Evolutionary conservation across 352 stramenopile genomes (phyloP).

Genomic region (Globisporangium alternatum): DNA sequence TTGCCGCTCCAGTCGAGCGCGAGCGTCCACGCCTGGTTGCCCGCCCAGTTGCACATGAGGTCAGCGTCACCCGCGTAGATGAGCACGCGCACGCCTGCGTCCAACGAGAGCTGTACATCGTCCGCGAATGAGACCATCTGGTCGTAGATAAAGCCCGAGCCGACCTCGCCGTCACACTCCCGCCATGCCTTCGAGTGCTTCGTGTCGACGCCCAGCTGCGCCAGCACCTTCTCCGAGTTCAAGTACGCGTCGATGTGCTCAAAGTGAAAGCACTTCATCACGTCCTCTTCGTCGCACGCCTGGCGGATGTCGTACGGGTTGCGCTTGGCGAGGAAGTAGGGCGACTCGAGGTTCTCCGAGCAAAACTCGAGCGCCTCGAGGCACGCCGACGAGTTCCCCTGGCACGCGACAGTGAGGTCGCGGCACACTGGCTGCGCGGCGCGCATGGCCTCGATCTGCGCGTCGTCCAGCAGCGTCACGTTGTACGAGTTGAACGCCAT

Average conservation of each 20-base stretch:
- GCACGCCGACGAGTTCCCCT: conserved; percentile 39
- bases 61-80: conserved; percentile 97
- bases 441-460: conserved; percentile 46
- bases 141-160: conserved; percentile 87
- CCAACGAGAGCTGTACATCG: conserved; percentile 84
- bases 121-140: conserved; percentile 94
- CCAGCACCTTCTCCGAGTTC: conserved; percentile 51
- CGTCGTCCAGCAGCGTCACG: conserved; percentile 45
- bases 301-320: conserved; percentile 81
- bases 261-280: conserved; percentile 75
- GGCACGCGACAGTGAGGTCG: conserved; percentile 49
- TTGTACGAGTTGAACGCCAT: conserved; percentile 79
- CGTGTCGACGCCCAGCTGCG: conserved; percentile 39
- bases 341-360: conserved; percentile 43
- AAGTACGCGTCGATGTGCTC: conserved; percentile 63
- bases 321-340: conserved; percentile 41
- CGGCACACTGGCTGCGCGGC: conserved; percentile 52
- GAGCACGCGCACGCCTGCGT: conserved; percentile 71
- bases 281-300: conserved; percentile 37
- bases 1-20: conserved; percentile 91
- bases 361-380: conserved; percentile 59
- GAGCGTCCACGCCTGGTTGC: conserved; percentile 94
- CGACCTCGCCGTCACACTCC: conserved; percentile 92
- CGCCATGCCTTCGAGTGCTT: conserved; percentile 73
- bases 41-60: conserved; percentile 96